A percentile compares a stretch with the other conserved stretches of the same genome.
Conservation (phyloP, 2,329 filamentous ascomycete species). For the Aaosphaeria arxii region DNA sequence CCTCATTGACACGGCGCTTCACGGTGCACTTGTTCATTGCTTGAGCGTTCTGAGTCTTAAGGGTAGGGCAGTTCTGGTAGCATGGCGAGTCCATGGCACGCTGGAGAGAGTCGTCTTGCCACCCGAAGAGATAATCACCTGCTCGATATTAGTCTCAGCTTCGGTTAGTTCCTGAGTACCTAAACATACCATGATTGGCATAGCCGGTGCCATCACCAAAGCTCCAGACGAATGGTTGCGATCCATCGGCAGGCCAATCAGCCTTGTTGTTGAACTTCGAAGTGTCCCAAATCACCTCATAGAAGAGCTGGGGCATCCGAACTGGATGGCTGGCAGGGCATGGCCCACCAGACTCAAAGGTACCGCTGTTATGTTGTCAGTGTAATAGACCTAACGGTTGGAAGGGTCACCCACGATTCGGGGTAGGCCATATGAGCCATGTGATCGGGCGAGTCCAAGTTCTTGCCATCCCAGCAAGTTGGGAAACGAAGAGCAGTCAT, state of each 20-base stretch:
- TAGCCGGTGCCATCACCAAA: slow-evolving; percentile 43
- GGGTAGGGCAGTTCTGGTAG: slow-evolving; percentile 39
- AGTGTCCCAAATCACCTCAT: slow-evolving; percentile 32
- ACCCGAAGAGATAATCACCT: slow-evolving; percentile 52
- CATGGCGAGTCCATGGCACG: slow-evolving; percentile 32
- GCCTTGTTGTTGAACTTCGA: slow-evolving; percentile 27
- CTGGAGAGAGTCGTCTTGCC: slow-evolving; percentile 50
- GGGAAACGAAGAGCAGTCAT: slow-evolving; percentile 43
- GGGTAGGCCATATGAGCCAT: slow-evolving; percentile 32
- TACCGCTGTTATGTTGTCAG: slow-evolving; percentile 18
- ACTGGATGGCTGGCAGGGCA: slow-evolving; percentile 51
- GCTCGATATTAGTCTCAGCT: not conserved
- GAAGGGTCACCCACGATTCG: not conserved
- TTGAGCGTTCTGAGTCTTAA: slow-evolving; percentile 45
- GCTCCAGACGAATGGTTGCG: slow-evolving; percentile 28
- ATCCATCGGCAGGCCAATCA: slow-evolving; percentile 23
- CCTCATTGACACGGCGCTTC: slow-evolving; percentile 46
- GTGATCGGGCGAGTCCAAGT: slow-evolving; percentile 21
- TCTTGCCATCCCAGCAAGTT: slow-evolving; percentile 21
- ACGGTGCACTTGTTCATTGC: slow-evolving; percentile 49
- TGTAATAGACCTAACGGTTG: slow-evolving; percentile 8
- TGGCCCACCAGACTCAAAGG: slow-evolving; percentile 39
- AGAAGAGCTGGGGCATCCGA: slow-evolving; percentile 20
- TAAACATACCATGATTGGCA: slow-evolving; percentile 43
- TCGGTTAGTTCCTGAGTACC: too few relatives aligned